Evolutionary conservation across 2,329 filamentous ascomycete species (phyloP).

Genomic region (Sarocladium oryzae): DNA sequence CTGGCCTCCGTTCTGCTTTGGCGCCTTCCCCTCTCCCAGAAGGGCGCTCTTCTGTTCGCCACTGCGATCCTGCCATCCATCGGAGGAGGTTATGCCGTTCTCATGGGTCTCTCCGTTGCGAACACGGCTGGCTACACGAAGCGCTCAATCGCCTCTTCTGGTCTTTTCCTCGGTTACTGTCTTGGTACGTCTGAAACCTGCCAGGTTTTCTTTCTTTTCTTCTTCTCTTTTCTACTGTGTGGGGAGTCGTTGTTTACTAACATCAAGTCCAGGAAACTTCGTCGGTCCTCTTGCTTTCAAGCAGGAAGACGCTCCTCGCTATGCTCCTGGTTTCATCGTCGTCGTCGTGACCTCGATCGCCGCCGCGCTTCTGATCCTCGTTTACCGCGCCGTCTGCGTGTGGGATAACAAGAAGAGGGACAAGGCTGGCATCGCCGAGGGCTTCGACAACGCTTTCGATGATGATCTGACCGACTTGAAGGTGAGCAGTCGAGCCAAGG

Average conservation of each 20-base stretch:
- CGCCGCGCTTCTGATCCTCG: constrained; percentile 27
- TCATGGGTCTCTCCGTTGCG: constrained; percentile 31
- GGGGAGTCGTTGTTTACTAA: not conserved
- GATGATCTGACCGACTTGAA: constrained; percentile 43
- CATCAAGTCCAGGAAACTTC: constrained; percentile 26
- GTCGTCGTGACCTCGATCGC: constrained; percentile 26
- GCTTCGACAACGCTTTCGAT: constrained; percentile 45
- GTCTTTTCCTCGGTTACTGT: constrained; percentile 45
- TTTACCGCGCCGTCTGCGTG: constrained; percentile 38
- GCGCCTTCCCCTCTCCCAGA: not conserved
- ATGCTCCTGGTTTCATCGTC: constrained; percentile 31
- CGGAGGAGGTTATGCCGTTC: constrained; percentile 39
- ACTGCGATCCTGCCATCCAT: constrained; percentile 39
- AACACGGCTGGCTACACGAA: constrained; percentile 49
- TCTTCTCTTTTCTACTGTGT: too few species aligned
- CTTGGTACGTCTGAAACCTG: constrained; percentile 22
- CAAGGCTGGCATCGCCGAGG: constrained; percentile 34
- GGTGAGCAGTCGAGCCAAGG: constrained; percentile 11
- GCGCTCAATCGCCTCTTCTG: constrained; percentile 38
- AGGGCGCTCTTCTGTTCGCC: constrained; percentile 36
- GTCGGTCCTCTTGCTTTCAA: constrained; percentile 37
- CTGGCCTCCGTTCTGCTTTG: constrained; percentile 22
- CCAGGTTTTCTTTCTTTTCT: not conserved
- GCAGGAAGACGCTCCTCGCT: constrained; percentile 32
- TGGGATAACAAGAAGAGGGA: constrained; percentile 38